These are phyloP conservation scores for Gossypium trilobum DNA, from an alignment of 441 rosid genomes.

Conservation along the genomic window DNA sequence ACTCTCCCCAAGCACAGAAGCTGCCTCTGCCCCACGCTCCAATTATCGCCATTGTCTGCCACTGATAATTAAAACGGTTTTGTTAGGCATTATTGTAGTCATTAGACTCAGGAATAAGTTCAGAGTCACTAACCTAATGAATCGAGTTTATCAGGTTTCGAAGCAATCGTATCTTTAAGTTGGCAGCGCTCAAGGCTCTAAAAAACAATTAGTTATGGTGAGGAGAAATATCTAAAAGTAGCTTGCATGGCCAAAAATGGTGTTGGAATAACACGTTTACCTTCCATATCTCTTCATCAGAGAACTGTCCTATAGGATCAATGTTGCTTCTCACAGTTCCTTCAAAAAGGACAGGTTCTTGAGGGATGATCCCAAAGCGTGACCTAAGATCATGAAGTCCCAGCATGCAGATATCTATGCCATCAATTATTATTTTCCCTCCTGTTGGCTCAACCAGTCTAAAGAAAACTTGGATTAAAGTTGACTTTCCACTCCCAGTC, in stretches of 20 bases:
- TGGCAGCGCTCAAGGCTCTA: slow-evolving; percentile 88
- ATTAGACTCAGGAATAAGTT: not conserved
- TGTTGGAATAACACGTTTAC: slow-evolving; percentile 22
- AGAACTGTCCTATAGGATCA: slow-evolving; percentile 63
- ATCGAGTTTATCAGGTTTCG: slow-evolving; percentile 79
- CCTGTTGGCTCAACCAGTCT: slow-evolving; percentile 80
- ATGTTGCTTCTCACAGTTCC: slow-evolving; percentile 88
- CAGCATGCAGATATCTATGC: slow-evolving; percentile 54
- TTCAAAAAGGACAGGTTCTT: slow-evolving; percentile 92
- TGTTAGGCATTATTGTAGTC: not conserved
- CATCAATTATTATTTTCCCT: slow-evolving; percentile 72
- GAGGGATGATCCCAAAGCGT: slow-evolving; percentile 88
- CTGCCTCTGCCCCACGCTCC: slow-evolving; percentile 98
- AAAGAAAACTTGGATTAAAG: slow-evolving; percentile 78
- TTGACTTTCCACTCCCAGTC: slow-evolving; percentile 92
- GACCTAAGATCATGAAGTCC: slow-evolving; percentile 91
- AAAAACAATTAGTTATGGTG: slow-evolving; percentile 4
- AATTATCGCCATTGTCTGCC: slow-evolving; percentile 78
- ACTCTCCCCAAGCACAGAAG: slow-evolving; percentile 82
- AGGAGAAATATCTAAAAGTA: not conserved
- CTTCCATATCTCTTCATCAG: slow-evolving; percentile 92
- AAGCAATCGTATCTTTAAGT: slow-evolving; percentile 61
- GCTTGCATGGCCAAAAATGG: not conserved
- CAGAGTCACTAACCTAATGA: slow-evolving; percentile 40
- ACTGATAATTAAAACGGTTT: slow-evolving; percentile 29